A percentile compares a stretch with the other conserved stretches of the same genome.
These are phyloP conservation scores for Annulohypoxylon truncatum DNA, from an alignment of 2,329 filamentous ascomycete species.

Conservation along the genomic window DNA sequence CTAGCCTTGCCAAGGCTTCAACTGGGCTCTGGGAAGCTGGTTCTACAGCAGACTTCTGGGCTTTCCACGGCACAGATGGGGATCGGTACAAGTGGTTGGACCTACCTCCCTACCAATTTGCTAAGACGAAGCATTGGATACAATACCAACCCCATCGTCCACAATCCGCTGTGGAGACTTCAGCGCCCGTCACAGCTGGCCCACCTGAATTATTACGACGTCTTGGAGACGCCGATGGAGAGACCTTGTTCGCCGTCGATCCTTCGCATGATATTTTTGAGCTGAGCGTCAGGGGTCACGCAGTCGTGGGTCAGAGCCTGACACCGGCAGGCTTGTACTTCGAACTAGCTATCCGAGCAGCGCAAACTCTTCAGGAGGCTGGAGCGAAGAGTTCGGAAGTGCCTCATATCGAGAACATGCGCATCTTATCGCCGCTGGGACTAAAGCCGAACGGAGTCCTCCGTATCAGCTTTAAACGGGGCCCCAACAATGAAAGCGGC, in stretches of 20 bases:
- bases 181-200: not conserved
- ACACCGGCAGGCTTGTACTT: slow-evolving; percentile 46
- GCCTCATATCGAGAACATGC: slow-evolving; percentile 20
- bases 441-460: slow-evolving; percentile 15
- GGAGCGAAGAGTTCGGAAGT: slow-evolving; percentile 9
- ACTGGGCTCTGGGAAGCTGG: slow-evolving; percentile 25
- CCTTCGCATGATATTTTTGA: slow-evolving; percentile 17
- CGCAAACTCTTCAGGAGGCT: not conserved
- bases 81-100: slow-evolving; percentile 22
- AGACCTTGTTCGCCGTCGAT: slow-evolving; percentile 19
- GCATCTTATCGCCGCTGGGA: slow-evolving; percentile 17
- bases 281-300: slow-evolving; percentile 38
- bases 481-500: not conserved
- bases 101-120: slow-evolving; percentile 32
- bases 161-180: slow-evolving; percentile 8
- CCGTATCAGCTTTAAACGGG: slow-evolving; percentile 12
- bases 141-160: slow-evolving; percentile 21
- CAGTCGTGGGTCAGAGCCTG: slow-evolving; percentile 34
- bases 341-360: slow-evolving; percentile 42
- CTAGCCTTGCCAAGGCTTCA: slow-evolving; percentile 15
- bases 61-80: slow-evolving; percentile 12
- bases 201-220: slow-evolving; percentile 7
- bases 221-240: slow-evolving; percentile 18
- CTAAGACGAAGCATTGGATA: slow-evolving; percentile 28
- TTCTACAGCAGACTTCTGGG: slow-evolving; percentile 24